Conservation (phyloP, 805 yeast genomes). For the Hemisphaericaspora nanyangensis region DNA sequence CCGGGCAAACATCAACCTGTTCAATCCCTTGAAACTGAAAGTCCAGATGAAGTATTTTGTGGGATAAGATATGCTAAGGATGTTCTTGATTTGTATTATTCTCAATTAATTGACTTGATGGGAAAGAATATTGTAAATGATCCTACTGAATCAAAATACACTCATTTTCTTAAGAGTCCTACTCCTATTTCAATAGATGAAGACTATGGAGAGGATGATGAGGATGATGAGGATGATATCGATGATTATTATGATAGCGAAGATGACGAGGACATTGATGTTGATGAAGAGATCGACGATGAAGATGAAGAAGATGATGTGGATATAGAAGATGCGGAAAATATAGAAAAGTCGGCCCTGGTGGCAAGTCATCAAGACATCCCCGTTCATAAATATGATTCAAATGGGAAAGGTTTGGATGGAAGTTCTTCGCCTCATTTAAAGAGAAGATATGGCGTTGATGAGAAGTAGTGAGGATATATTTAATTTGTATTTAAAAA, state of each 20-base stretch:
- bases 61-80: slow-evolving; percentile 32
- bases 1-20: slow-evolving; percentile 31
- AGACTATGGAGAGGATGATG: slow-evolving; percentile 4
- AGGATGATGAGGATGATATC: slow-evolving; percentile 4
- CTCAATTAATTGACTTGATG: slow-evolving; percentile 38
- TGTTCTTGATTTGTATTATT: slow-evolving; percentile 37
- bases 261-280: slow-evolving; percentile 3
- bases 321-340: slow-evolving; percentile 4
- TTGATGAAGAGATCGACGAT: slow-evolving; percentile 5
- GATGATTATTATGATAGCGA: slow-evolving; percentile 6
- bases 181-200: background rate
- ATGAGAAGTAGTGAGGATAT: no score
- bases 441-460: slow-evolving; percentile 14
- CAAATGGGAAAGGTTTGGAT: slow-evolving; percentile 20
- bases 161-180: slow-evolving; percentile 3
- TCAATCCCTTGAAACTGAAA: no score
- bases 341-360: slow-evolving; percentile 1
- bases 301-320: background rate
- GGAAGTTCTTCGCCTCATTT: slow-evolving; percentile 28
- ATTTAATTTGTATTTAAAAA: no score
- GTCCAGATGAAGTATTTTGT: slow-evolving; percentile 11
- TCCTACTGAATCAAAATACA: slow-evolving; percentile 1
- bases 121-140: slow-evolving; percentile 23
- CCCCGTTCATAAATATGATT: slow-evolving; percentile 7
- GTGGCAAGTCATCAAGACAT: slow-evolving; percentile 2